phyloP scores from a whole-genome alignment of 129 eudicot species.

The Flaveria trinervia region DNA sequence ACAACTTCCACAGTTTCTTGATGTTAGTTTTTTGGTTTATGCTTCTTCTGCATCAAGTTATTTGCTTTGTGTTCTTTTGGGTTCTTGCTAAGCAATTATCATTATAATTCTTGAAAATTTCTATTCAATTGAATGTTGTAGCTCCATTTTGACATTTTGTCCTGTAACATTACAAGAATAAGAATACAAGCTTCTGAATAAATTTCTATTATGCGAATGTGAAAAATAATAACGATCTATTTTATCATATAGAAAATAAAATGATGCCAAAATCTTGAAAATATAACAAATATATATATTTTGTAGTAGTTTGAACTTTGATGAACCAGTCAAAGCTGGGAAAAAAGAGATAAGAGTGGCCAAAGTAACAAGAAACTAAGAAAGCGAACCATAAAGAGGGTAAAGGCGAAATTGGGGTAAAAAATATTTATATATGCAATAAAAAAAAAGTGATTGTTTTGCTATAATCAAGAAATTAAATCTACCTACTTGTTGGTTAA shows the following conservation, averaged over 20 bases:
- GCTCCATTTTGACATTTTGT: slow-evolving; percentile 20
- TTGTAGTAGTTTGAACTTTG: too few species aligned
- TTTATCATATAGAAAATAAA: too few species aligned
- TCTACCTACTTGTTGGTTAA: not conserved
- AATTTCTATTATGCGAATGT: not conserved
- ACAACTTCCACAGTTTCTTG: slow-evolving; percentile 24
- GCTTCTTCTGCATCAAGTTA: not conserved
- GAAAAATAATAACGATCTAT: not conserved
- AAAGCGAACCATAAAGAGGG: not conserved
- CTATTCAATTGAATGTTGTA: slow-evolving; percentile 15
- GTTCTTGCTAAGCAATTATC: slow-evolving; percentile 21
- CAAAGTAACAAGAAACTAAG: not conserved
- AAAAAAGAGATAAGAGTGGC: too few species aligned
- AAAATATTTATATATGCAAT: not conserved
- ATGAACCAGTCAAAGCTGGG: too few species aligned
- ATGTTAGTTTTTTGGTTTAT: not conserved
- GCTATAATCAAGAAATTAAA: not conserved
- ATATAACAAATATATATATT: too few species aligned
- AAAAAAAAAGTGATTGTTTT: not conserved
- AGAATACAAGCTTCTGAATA: not conserved
- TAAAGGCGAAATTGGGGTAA: not conserved
- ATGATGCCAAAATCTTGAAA: too few species aligned
- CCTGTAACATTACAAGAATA: slow-evolving; percentile 24
- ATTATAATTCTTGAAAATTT: slow-evolving; percentile 15
- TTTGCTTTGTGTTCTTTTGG: not conserved